Evolutionary conservation across 208 protist genomes (phyloP), one percentile per base, ranked within the genome.

Genomic region (Zelonia costaricensis): DNA sequence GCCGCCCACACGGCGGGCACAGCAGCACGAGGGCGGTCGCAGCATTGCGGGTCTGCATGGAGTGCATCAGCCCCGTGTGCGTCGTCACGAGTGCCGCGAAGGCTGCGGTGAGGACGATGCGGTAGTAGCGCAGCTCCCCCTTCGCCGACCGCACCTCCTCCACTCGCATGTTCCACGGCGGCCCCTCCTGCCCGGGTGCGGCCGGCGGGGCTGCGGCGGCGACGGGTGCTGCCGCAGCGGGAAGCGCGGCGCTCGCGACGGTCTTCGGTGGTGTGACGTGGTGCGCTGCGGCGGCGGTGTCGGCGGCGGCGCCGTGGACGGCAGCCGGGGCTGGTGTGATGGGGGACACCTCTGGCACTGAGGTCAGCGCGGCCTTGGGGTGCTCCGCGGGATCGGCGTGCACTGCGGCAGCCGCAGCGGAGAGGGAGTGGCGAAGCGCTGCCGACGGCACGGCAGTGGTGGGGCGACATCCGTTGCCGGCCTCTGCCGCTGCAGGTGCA

Each of bases 21-120:
- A 67, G 69, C 28, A 95, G 49, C 35, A 92, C 81, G 15, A 95
- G 72, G 20, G 80, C 76, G 1, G 79, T 62, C 10, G 85, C 88
- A 18, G 80, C 68, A 49, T 79, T 58, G 31, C 77, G 75, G 31
- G 77, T 81, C 44, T 88, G 80, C 68, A 84, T 76, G 28, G 78
- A 74, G 46, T 76, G 66, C 73, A 88, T 53, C 22, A 61, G 20
- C 16, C 73, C 74, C 22, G 45, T 80, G 54, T 87, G 76, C 10
- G 76, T 76, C 7, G 76, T 72, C 16, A 92, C 60, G 25, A 79
- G 48, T 2, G 81, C 77, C 0, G 77, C 60, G 64, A 91, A 92
- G 28, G 69, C 77, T 20, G 80, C 75, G 9, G 77, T 72, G 28
- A 89, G 58, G 20, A 84, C 74, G 36, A 91, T 25, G 15, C 81